Evolutionary conservation across 352 stramenopile species (phyloP), one percentile per base, ranked within the genome.

Genomic region (Aphanomyces euteiches): DNA sequence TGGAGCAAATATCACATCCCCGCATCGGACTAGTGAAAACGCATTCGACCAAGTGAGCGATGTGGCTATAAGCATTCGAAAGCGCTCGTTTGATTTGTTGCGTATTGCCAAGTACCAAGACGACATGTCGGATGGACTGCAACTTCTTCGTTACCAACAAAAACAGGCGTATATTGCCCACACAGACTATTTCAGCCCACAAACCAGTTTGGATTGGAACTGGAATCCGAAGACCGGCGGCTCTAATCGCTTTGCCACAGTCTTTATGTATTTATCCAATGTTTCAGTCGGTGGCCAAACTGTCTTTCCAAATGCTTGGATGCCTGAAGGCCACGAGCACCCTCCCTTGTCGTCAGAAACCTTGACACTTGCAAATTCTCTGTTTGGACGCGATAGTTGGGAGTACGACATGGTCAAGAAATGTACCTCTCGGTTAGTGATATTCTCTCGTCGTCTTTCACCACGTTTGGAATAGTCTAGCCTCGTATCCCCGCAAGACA

Each of bases 111-210:
- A 82, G 45, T 98, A 97, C 78, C 66, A 90, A 36, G 87, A 97
- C 28, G 88, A 87, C 34, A 93, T 96, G 79, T 93, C 88, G 40
- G 96, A 99, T 75, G 96, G 96, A 12, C 84, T 98, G 19, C 95
- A 99, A 76, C 83, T 98, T 63, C 79, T 99, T 63, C 84, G 93
- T 34, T 99, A 99, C 83, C 90, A 98, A 74, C 82, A 95, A 64
- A 97, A 92, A 69, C 95, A 96, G 60, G 95, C 93, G 15, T 99
- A 98, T 69, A 94, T 94, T 61, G 78, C 87, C 15, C 96, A 99
- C 82, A 84, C 90, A 37, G 96, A 98, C 86, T 98, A 96, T 78
- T 97, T 98, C 70, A 77, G 77, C 6, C 66, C 79, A 38, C 72
- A 78, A 36, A 84, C 85, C 59, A 86, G 76, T 1, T 71, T 81